Evolutionary conservation across 2,329 filamentous ascomycete genomes (phyloP).

Genomic region (Pestalotiopsis sp.): DNA sequence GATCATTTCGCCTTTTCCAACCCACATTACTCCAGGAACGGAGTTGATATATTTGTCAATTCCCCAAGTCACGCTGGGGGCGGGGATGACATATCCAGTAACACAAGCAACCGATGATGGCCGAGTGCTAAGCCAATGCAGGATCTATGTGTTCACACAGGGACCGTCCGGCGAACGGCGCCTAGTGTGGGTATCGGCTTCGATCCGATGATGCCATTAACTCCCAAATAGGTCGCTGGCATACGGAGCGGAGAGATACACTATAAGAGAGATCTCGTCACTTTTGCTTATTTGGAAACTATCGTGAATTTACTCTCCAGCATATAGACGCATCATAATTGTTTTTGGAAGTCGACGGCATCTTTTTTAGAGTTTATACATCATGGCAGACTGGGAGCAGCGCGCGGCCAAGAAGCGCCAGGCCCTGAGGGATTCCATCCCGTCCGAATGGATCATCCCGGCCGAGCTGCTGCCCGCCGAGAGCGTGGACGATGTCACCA

Average conservation of each 20-base stretch:
- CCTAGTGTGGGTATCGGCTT: not conserved
- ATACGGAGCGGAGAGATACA: not conserved
- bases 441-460: constrained; percentile 60
- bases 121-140: not conserved
- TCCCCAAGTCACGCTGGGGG: not conserved
- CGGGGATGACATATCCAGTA: not conserved
- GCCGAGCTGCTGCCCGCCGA: constrained; percentile 53
- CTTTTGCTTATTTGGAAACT: not conserved
- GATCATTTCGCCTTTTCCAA: not conserved
- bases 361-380: not conserved
- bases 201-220: constrained; percentile 3
- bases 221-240: not conserved
- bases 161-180: not conserved
- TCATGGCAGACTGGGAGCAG: constrained; percentile 38
- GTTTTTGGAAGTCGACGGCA: not conserved
- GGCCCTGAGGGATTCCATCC: constrained; percentile 50
- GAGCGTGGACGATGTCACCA: constrained; percentile 56
- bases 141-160: not conserved
- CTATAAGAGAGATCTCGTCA: not conserved
- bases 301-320: not conserved
- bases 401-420: constrained; percentile 45
- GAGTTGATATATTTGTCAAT: constrained; percentile 1
- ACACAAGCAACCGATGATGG: not conserved
- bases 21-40: not conserved
- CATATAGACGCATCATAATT: not conserved